Conservation (phyloP, 2,329 filamentous ascomycete species). For the Scolecobasidium constrictum region DNA sequence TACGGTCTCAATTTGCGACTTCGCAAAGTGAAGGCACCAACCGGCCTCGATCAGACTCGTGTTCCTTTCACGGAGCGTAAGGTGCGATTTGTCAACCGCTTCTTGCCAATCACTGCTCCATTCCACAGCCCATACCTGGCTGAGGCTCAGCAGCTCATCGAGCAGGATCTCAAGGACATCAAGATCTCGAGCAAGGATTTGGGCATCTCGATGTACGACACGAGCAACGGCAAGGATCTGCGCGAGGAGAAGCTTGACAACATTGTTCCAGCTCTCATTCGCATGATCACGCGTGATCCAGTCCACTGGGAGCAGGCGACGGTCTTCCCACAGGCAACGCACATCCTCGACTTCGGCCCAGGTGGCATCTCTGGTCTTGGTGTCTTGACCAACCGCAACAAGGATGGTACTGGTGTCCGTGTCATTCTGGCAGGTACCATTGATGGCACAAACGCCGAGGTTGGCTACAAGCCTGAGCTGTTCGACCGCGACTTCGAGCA, state of each 20-base stretch:
- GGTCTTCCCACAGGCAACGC: constrained; percentile 78
- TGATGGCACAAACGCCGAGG: constrained; percentile 77
- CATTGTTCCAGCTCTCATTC: constrained; percentile 75
- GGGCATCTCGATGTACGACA: constrained; percentile 81
- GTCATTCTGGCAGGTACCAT: constrained; percentile 93
- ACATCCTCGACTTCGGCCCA: constrained; percentile 93
- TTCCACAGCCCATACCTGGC: constrained; percentile 95
- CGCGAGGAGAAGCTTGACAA: constrained; percentile 57
- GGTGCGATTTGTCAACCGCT: constrained; percentile 90
- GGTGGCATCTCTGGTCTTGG: constrained; percentile 95
- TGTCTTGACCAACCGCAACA: constrained; percentile 94
- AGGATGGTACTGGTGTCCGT: constrained; percentile 93
- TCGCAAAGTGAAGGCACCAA: constrained; percentile 93
- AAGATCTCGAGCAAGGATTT: constrained; percentile 62
- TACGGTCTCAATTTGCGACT: constrained; percentile 93
- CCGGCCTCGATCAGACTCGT: constrained; percentile 90
- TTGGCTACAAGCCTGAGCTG: constrained; percentile 95
- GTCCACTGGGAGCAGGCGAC: constrained; percentile 97
- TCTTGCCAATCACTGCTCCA: constrained; percentile 92
- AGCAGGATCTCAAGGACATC: constrained; percentile 78
- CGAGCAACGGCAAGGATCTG: constrained; percentile 77
- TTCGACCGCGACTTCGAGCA: constrained; percentile 95
- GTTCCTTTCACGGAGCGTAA: constrained; percentile 94
- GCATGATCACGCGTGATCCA: constrained; percentile 86
- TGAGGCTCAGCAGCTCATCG: constrained; percentile 70